Evolutionary conservation across 2,329 filamentous ascomycete species (phyloP).

Genomic region (Hymenoscyphus linearis): DNA sequence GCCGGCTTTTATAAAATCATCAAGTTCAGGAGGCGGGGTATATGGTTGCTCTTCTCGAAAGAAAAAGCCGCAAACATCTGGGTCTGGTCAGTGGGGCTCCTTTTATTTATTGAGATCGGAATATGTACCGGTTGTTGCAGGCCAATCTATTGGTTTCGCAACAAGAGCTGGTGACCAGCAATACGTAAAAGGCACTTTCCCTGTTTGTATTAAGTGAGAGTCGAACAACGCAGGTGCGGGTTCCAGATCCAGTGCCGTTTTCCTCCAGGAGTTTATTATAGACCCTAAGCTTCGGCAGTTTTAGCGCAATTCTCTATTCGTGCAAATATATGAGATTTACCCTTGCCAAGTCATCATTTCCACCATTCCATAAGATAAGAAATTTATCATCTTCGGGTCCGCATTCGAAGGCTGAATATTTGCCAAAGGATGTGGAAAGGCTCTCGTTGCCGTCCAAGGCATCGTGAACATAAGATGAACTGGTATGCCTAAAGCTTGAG

Average conservation of each 20-base stretch:
- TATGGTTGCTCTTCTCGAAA: conserved; percentile 37
- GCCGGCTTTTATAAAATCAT: conserved; percentile 40
- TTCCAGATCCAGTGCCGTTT: conserved; percentile 36
- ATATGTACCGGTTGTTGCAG: conserved; percentile 6
- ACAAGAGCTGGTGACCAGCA: conserved; percentile 35
- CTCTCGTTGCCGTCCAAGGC: conserved; percentile 38
- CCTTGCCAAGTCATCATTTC: conserved; percentile 47
- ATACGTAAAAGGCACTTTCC: conserved; percentile 29
- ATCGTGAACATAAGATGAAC: conserved; percentile 67
- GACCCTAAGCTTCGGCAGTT: conserved; percentile 35
- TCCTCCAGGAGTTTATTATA: conserved; percentile 40
- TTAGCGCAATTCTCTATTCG: background rate
- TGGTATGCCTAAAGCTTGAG: conserved; percentile 53
- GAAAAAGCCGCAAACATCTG: conserved; percentile 41
- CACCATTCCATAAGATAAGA: conserved; percentile 41
- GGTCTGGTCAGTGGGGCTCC: background rate
- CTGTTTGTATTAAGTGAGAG: conserved; percentile 32
- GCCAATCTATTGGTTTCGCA: conserved; percentile 38
- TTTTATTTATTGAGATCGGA: too few relatives aligned
- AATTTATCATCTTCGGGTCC: conserved; percentile 37
- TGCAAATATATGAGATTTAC: conserved; percentile 18
- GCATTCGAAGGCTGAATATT: conserved; percentile 37
- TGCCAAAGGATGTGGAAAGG: conserved; percentile 37
- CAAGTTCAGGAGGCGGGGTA: conserved; percentile 36
- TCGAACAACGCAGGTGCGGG: conserved; percentile 34